Evolutionary conservation across 768 basidiomycete species (phyloP).

Genomic region (Harrya chromipes): DNA sequence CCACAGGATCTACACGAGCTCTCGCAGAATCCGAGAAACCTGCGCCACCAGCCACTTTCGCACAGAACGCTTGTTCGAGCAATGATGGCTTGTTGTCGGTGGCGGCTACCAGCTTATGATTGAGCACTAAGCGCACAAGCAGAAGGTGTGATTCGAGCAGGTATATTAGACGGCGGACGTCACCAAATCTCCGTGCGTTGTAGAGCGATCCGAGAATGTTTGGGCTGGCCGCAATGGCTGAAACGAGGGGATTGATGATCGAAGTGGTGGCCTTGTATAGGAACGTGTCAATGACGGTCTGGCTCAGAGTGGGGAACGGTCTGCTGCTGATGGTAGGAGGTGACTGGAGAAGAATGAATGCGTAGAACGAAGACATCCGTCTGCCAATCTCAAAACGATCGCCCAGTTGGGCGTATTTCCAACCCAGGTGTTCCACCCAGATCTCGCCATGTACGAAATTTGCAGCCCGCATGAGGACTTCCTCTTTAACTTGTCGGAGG

Average conservation of each 20-base stretch:
- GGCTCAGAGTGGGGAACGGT: constrained; percentile 60
- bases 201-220: constrained; percentile 60
- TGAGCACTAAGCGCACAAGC: constrained; percentile 60
- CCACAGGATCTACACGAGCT: constrained; percentile 65
- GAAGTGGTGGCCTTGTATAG: constrained; percentile 74
- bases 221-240: constrained; percentile 60
- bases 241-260: constrained; percentile 77
- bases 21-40: constrained; percentile 42
- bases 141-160: constrained; percentile 66
- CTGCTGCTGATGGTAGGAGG: constrained; percentile 51
- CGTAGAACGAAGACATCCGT: constrained; percentile 63
- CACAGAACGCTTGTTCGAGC: constrained; percentile 74
- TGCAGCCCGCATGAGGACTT: constrained; percentile 75
- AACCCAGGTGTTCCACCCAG: constrained; percentile 82
- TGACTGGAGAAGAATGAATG: constrained; percentile 60
- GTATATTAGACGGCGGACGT: constrained; percentile 64
- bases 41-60: constrained; percentile 51
- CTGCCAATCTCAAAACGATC: constrained; percentile 83
- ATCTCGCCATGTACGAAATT: constrained; percentile 82
- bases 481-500: constrained; percentile 74
- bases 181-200: constrained; percentile 60
- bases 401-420: constrained; percentile 81
- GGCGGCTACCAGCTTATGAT: constrained; percentile 53
- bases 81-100: constrained; percentile 52
- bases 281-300: constrained; percentile 65